Percentiles rank a stretch among this genome's conserved stretches.
Evolutionary conservation across 805 yeast genomes (phyloP).

Genomic region (Candida vaughaniae): DNA sequence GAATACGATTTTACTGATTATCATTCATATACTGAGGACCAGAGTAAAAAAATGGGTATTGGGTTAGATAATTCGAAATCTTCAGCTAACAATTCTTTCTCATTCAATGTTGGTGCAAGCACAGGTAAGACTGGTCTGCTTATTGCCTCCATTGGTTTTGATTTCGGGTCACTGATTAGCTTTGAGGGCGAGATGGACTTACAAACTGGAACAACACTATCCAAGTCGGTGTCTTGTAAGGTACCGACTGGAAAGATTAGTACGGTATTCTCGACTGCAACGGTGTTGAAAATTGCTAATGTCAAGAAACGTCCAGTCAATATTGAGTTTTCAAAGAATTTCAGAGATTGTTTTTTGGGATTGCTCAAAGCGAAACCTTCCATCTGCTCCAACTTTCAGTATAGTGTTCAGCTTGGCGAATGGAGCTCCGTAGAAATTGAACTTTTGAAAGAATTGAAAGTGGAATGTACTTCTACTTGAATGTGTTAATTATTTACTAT

Average conservation of each 20-base stretch:
- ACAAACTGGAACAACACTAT: not conserved
- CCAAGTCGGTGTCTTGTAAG: constrained; percentile 5
- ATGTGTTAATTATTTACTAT: constrained; percentile 1
- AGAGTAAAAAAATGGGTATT: constrained; percentile 2
- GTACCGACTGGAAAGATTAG: constrained; percentile 3
- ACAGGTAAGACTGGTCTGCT: constrained; percentile 1
- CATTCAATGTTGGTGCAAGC: constrained; percentile 1
- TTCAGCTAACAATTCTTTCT: constrained; percentile 2
- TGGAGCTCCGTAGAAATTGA: constrained; percentile 14
- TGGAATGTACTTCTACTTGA: constrained; percentile 1
- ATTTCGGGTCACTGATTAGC: not conserved
- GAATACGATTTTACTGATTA: constrained; percentile 6
- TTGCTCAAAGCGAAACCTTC: not conserved
- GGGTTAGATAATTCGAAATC: constrained; percentile 9
- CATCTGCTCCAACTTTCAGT: not conserved
- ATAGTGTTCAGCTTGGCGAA: constrained; percentile 6
- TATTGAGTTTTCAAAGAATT: not conserved
- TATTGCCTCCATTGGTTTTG: not conserved
- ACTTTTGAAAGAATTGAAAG: not conserved
- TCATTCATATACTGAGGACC: not conserved
- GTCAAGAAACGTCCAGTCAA: constrained; percentile 3
- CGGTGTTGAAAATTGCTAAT: not conserved
- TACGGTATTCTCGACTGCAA: not conserved
- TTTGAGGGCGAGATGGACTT: constrained; percentile 2
- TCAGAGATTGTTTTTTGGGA: constrained; percentile 1